Evolutionary conservation across 192 early-diverging fungal species (phyloP).

Genomic region (Entophlyctis luteolus): DNA sequence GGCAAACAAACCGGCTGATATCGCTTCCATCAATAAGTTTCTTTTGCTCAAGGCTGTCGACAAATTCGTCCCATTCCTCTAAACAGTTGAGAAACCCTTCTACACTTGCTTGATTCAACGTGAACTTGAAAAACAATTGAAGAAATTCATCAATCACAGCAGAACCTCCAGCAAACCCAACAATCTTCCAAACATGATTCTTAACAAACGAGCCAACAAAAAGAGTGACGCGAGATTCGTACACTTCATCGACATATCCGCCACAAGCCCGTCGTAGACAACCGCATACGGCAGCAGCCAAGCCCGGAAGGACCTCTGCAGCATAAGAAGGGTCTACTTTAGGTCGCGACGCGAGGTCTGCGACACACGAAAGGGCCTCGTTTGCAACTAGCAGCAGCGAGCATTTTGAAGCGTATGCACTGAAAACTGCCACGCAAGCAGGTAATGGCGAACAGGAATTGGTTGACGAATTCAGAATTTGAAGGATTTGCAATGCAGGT

Average conservation of each 20-base stretch:
- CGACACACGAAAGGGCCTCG: neutral
- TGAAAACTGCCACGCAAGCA: neutral
- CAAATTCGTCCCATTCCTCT: neutral
- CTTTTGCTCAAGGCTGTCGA: neutral
- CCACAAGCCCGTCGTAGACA: neutral
- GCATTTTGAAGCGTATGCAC: neutral
- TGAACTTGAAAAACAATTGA: slow-evolving; percentile 21
- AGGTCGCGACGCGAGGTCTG: neutral
- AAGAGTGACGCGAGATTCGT: neutral
- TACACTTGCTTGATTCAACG: neutral
- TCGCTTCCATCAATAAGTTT: neutral
- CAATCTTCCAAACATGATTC: slow-evolving; percentile 3
- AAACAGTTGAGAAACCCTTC: slow-evolving; percentile 4
- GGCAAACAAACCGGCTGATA: neutral
- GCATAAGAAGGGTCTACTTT: neutral
- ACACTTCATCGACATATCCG: neutral
- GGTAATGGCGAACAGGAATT: neutral
- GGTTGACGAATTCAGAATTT: neutral
- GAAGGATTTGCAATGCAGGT: neutral
- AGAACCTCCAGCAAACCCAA: neutral
- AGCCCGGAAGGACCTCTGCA: neutral
- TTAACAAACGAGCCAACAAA: neutral
- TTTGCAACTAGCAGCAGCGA: neutral
- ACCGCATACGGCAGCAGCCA: neutral
- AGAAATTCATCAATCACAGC: slow-evolving; percentile 8